phyloP scores from a whole-genome alignment of 2,329 filamentous ascomycete genomes.

The Kalmusia sp. region DNA sequence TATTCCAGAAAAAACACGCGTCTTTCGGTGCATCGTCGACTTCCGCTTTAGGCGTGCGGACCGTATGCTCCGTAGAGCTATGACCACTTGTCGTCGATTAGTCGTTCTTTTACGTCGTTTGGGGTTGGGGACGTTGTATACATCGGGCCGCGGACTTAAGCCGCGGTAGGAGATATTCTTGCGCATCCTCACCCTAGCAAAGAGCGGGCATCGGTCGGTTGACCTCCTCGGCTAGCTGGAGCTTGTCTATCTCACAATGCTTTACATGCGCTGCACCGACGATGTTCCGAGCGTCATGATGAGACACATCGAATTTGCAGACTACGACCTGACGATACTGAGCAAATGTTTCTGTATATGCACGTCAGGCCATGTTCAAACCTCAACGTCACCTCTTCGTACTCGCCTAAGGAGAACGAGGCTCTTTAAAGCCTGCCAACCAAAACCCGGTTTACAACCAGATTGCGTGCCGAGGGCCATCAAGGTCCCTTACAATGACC shows the following conservation, averaged over 20 bases:
- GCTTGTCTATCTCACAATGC: background rate
- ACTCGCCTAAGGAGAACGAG: no score
- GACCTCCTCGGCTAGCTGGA: background rate
- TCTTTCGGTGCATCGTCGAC: conserved; percentile 1
- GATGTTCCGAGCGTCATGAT: no score
- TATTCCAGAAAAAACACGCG: conserved; percentile 1
- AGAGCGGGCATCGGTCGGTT: background rate
- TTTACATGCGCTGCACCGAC: background rate
- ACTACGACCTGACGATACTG: no score
- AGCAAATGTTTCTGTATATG: no score
- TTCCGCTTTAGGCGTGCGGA: background rate
- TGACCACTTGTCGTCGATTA: background rate
- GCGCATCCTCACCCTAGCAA: background rate
- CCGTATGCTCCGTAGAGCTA: conserved; percentile 6
- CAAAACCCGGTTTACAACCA: no score
- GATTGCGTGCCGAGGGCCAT: background rate
- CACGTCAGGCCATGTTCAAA: no score
- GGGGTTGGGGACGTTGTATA: background rate
- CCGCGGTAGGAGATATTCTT: conserved; percentile 8
- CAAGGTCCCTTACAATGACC: background rate
- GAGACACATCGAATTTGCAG: no score
- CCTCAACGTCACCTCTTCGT: no score
- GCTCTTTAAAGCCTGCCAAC: no score
- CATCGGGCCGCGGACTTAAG: conserved; percentile 4
- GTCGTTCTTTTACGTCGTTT: background rate